Evolutionary conservation across 169 alveolate genomes (phyloP).

Genomic region (Plasmodium falciparum): DNA sequence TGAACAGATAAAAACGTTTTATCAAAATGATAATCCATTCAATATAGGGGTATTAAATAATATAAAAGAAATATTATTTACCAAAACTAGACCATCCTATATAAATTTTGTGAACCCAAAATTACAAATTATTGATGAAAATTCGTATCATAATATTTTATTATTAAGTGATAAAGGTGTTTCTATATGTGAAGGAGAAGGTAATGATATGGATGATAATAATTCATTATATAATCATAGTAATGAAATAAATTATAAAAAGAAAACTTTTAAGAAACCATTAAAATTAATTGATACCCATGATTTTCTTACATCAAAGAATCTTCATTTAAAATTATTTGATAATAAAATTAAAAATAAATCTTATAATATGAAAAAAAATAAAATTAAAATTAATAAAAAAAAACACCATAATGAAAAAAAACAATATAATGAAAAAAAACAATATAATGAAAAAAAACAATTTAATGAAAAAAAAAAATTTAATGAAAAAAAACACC

Average conservation of each 20-base stretch:
- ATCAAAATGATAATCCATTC: conserved; percentile 84
- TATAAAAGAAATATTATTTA: conserved; percentile 80
- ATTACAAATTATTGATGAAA: conserved; percentile 62
- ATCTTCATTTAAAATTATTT: conserved; percentile 4
- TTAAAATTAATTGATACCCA: too few species aligned
- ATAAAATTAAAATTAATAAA: conserved; percentile 1
- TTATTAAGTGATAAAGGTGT: conserved; percentile 32
- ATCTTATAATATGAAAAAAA: conserved; percentile 28
- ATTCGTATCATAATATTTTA: conserved; percentile 48
- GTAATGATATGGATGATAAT: background rate
- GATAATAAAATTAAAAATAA: conserved; percentile 21
- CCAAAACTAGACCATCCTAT: conserved; percentile 57
- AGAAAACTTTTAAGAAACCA: background rate
- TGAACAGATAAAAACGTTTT: conserved; percentile 85
- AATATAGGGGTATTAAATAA: conserved; percentile 81
- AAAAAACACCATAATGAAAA: conserved; percentile 2
- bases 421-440: conserved; percentile 1
- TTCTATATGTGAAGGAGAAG: conserved; percentile 6
- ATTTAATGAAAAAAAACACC: conserved; percentile 8
- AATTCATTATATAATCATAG: background rate
- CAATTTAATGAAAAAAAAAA: background rate
- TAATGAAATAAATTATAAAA: conserved; percentile 6
- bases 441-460: conserved; percentile 2
- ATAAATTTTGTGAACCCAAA: conserved; percentile 51
- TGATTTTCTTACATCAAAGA: background rate